A percentile compares a stretch with the other conserved stretches of the same genome.
phyloP scores from a whole-genome alignment of 352 stramenopile species.

The Thalassiosira hispida region DNA sequence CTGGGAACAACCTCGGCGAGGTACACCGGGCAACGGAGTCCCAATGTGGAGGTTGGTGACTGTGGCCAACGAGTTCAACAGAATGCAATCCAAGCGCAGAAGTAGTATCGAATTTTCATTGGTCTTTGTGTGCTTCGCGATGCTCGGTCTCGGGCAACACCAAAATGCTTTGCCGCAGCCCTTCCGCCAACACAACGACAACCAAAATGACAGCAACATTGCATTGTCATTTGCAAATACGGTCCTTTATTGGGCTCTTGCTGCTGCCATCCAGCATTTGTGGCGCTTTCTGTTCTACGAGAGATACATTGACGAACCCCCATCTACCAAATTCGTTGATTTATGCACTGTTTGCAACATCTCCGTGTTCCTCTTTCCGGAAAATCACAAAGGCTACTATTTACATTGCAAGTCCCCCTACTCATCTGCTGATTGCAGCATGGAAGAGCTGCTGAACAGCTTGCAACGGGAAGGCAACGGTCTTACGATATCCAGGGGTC shows the following conservation, averaged over 20 bases:
- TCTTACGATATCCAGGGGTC: conserved; percentile 86
- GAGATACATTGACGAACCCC: conserved; percentile 73
- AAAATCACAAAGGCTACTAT: conserved; percentile 93
- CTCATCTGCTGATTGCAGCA: conserved; percentile 91
- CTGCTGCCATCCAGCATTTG: conserved; percentile 86
- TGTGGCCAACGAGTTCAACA: conserved; percentile 93
- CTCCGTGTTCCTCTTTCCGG: conserved; percentile 89
- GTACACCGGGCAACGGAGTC: conserved; percentile 68
- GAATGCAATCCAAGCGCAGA: conserved; percentile 88
- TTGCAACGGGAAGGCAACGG: conserved; percentile 91
- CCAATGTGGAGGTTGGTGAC: conserved; percentile 93
- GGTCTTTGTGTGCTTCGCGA: conserved; percentile 88
- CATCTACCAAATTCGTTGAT: conserved; percentile 89
- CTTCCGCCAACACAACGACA: conserved; percentile 65
- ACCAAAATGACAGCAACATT: conserved; percentile 85
- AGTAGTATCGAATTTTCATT: conserved; percentile 89
- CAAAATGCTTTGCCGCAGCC: conserved; percentile 77
- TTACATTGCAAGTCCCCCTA: conserved; percentile 93
- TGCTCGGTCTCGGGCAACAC: conserved; percentile 84
- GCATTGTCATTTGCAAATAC: conserved; percentile 91
- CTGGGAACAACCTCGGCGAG: conserved; percentile 87
- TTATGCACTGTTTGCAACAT: conserved; percentile 93
- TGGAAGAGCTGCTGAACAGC: conserved; percentile 91
- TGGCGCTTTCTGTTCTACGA: conserved; percentile 91
- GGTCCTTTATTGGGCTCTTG: conserved; percentile 87